Percentiles rank a stretch among this genome's conserved stretches.
These are phyloP conservation scores for Aspergillus sp. DNA, from an alignment of 2,329 filamentous ascomycete genomes.

Conservation along the genomic window DNA sequence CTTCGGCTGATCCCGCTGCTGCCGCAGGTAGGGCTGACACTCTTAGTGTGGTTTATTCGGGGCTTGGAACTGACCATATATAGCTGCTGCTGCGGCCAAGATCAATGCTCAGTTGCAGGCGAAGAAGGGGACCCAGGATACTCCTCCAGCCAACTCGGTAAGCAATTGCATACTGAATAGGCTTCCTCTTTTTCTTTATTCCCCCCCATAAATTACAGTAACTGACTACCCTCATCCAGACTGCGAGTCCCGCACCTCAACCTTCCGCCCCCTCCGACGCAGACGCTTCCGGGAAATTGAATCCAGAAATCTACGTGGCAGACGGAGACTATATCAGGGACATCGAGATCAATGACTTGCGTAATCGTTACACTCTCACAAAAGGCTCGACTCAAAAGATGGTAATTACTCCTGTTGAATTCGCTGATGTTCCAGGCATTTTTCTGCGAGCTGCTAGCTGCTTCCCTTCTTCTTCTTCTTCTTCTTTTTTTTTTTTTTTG, in stretches of 20 bases:
- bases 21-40: conserved; percentile 56
- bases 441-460: conserved; percentile 28
- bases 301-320: conserved; percentile 84
- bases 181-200: no score
- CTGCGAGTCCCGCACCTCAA: conserved; percentile 45
- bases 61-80: conserved; percentile 10
- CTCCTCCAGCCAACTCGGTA: conserved; percentile 66
- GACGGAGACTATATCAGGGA: conserved; percentile 98
- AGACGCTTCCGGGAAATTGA: conserved; percentile 53
- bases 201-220: not conserved
- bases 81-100: conserved; percentile 78
- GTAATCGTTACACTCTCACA: conserved; percentile 93
- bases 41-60: conserved; percentile 1
- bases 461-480: conserved; percentile 27
- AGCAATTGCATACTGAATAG: conserved; percentile 9
- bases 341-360: conserved; percentile 95
- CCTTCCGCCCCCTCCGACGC: conserved; percentile 45
- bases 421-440: conserved; percentile 56
- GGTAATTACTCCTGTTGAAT: conserved; percentile 79
- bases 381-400: conserved; percentile 98
- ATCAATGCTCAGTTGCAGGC: conserved; percentile 78
- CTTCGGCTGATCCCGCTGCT: conserved; percentile 59
- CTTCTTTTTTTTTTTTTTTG: conserved; percentile 18
- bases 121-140: conserved; percentile 82
- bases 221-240: conserved; percentile 21